Conservation (phyloP, 225 moss, liverwort and hornwort genomes). For the Polytrichum commune region DNA sequence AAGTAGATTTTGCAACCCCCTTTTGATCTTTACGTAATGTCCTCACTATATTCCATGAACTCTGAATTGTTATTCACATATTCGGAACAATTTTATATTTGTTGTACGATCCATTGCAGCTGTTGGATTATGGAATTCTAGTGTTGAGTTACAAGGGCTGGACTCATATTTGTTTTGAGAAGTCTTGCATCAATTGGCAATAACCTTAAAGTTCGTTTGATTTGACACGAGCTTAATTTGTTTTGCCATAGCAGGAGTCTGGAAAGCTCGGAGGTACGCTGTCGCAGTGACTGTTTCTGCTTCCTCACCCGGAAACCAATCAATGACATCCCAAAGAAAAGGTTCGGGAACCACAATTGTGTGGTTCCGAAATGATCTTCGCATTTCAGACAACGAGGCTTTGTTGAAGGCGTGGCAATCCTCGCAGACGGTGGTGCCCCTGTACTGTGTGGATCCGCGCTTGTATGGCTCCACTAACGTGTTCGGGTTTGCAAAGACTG, state of each 20-base stretch:
- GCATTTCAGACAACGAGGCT: constrained; percentile 87
- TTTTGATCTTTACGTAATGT: no score
- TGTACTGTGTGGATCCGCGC: constrained; percentile 91
- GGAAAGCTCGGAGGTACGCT: constrained; percentile 18
- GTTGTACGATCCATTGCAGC: no score
- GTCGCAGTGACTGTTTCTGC: constrained; percentile 21
- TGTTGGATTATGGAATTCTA: no score
- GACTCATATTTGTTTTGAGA: no score
- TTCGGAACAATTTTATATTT: no score
- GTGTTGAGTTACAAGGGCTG: no score
- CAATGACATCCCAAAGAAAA: constrained; percentile 33
- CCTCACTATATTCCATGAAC: no score
- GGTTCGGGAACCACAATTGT: constrained; percentile 58
- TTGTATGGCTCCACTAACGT: constrained; percentile 73
- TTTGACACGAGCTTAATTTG: no score
- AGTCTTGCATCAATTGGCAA: no score
- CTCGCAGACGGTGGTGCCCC: constrained; percentile 79
- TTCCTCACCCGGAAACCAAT: constrained; percentile 23
- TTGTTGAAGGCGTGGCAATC: constrained; percentile 87
- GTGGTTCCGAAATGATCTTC: constrained; percentile 97
- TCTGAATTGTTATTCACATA: no score
- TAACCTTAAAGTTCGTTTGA: no score
- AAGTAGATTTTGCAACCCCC: no score
- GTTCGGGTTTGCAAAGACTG: constrained; percentile 94
- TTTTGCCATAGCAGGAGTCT: constrained; percentile 16